Conservation (phyloP, 2,329 filamentous ascomycete species). For the Alternaria incomplexa region DNA sequence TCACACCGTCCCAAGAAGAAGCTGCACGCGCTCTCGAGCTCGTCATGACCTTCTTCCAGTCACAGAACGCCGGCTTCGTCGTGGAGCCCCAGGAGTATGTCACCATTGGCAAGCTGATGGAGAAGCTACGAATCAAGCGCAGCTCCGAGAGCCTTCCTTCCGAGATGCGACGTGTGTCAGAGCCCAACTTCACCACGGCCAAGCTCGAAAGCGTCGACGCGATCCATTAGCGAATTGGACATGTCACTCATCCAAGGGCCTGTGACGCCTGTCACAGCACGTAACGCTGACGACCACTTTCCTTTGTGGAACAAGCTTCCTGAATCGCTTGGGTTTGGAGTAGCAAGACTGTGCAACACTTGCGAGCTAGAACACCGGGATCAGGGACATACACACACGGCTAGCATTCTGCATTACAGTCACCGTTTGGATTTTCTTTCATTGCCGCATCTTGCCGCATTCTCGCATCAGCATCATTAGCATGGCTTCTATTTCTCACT, state of each 20-base stretch:
- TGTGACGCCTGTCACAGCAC: constrained; percentile 15
- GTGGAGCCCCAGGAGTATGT: constrained; percentile 80
- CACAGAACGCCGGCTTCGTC: constrained; percentile 70
- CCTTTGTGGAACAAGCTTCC: constrained; percentile 9
- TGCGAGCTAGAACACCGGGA: constrained; percentile 20
- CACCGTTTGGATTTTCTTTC: constrained; percentile 20
- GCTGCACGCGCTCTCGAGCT: constrained; percentile 81
- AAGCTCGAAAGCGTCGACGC: constrained; percentile 42
- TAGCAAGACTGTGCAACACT: constrained; percentile 24
- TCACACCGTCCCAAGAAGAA: constrained; percentile 79
- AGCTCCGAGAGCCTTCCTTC: constrained; percentile 42
- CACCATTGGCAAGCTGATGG: constrained; percentile 79
- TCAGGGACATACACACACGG: constrained; percentile 13
- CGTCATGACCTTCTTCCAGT: constrained; percentile 80
- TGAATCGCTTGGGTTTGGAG: constrained; percentile 20
- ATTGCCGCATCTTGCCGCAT: constrained; percentile 19
- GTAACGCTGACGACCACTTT: constrained; percentile 21
- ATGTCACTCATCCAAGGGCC: constrained; percentile 5
- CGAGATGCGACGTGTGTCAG: constrained; percentile 44
- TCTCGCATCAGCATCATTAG: constrained; percentile 41
- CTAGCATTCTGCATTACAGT: constrained; percentile 16
- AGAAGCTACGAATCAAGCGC: constrained; percentile 78
- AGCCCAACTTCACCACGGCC: constrained; percentile 37
- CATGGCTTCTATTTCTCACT: constrained; percentile 28
- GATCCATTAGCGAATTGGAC: constrained; percentile 29